Evolutionary conservation across 768 basidiomycete genomes (phyloP), one percentile per base, ranked within the genome.

Genomic region (Leccinum boreale): DNA sequence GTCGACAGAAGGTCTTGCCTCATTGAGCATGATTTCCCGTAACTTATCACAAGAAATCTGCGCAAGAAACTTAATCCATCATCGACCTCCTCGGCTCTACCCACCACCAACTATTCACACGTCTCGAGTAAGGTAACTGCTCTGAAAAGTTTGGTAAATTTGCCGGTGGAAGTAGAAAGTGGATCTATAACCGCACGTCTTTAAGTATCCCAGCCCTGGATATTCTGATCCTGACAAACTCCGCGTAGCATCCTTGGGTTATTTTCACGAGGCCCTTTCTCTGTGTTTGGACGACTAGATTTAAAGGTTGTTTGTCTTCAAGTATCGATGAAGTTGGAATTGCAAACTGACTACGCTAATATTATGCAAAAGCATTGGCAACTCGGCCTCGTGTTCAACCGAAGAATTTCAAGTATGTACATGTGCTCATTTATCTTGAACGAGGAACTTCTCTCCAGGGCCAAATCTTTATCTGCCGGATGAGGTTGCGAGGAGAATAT

Each of bases 11-110:
- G 15, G 48, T 35, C 21, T 39, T 35, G 44, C 60, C 47, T 50
- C 35, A 33, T 52, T 21, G 51, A 33, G 53, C 50, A 56, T 56
- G 57, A 63, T 53, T 44, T 59, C 56, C 24, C 23, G 65, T 46
- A 36, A 48, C 50, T 19, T 21, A 55, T 58, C 59, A 50, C 49
- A 55, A 55, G 46, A 48, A 54, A 57, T 55, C 52, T 53, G 36
- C 47, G 33, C 49, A 42, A 48, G 49, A 53, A 52, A 62, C 42
- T 24, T 56, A 11, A 56, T 62, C 26, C 33, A 58, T 63, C 49
- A 62, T 47, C 52, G 56, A 61, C 64, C 55, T 65, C 67, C 66
- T 70, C 66, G 68, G 70, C 66, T 57, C 58, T 60, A 49, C 39
- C 62, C 57, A 65, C 58, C 52, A 51, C 54, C 46, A 51, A 50